Conservation (phyloP, 768 basidiomycete genomes). For the Kwoniella heveanensis region DNA sequence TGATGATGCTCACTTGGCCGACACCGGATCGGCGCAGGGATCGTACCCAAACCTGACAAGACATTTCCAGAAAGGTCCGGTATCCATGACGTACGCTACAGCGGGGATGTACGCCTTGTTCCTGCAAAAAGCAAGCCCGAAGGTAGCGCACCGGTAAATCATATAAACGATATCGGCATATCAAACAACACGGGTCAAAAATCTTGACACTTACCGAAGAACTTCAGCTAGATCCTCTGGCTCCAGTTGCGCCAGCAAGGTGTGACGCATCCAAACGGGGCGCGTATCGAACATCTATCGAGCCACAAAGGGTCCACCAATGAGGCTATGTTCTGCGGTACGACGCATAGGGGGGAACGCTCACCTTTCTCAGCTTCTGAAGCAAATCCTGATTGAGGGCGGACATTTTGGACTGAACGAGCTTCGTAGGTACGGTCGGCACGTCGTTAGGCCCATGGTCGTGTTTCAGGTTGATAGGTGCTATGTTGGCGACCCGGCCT, state of each 20-base stretch:
- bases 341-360: neutral
- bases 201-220: slow-evolving; percentile 70
- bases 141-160: too few species aligned
- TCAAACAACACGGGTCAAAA: neutral
- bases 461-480: slow-evolving; percentile 28
- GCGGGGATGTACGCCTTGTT: slow-evolving; percentile 79
- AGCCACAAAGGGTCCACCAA: neutral
- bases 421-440: slow-evolving; percentile 57
- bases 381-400: slow-evolving; percentile 63
- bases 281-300: slow-evolving; percentile 69
- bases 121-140: slow-evolving; percentile 57
- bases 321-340: too few species aligned
- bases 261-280: slow-evolving; percentile 86
- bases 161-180: too few species aligned
- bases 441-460: slow-evolving; percentile 25
- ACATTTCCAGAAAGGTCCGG: slow-evolving; percentile 92
- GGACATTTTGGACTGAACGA: slow-evolving; percentile 67
- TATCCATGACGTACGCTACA: slow-evolving; percentile 83
- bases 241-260: slow-evolving; percentile 78
- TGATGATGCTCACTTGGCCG: slow-evolving; percentile 67
- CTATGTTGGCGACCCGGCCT: slow-evolving; percentile 21
- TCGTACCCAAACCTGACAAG: slow-evolving; percentile 86
- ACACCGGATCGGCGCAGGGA: slow-evolving; percentile 71
- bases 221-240: slow-evolving; percentile 70
- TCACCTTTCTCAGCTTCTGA: slow-evolving; percentile 37